A percentile compares a stretch with the other conserved stretches of the same genome.
Conservation (phyloP, 345 rosid genomes). For the Clausena lansium region DNA sequence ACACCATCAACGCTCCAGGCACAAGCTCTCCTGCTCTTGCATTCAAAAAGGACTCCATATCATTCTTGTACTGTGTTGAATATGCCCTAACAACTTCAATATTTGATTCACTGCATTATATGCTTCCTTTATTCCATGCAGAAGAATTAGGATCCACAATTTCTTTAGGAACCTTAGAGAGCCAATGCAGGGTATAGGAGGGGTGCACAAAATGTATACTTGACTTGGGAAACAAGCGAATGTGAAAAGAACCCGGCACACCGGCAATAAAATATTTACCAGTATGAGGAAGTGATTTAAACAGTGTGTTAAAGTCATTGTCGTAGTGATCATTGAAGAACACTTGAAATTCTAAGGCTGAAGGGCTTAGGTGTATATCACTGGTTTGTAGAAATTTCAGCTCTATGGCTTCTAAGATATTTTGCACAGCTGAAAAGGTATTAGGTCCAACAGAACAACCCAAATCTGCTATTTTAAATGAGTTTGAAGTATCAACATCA, state of each 20-base stretch:
- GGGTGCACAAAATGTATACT: slow-evolving; percentile 21
- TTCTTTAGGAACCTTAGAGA: not conserved
- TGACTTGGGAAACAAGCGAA: slow-evolving; percentile 25
- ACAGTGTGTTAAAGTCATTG: slow-evolving; percentile 43
- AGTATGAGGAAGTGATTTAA: slow-evolving; percentile 21
- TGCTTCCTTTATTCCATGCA: slow-evolving; percentile 18
- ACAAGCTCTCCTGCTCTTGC: slow-evolving; percentile 28
- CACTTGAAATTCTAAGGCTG: slow-evolving; percentile 25
- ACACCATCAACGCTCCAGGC: slow-evolving; percentile 20
- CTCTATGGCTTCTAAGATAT: slow-evolving; percentile 25
- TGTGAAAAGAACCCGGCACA: slow-evolving; percentile 35
- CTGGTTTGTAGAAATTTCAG: not conserved
- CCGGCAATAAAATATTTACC: slow-evolving; percentile 22
- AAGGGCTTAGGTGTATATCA: not conserved
- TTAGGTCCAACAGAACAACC: slow-evolving; percentile 38
- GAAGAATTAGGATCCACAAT: not conserved
- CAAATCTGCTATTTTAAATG: slow-evolving; percentile 27
- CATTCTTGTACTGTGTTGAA: slow-evolving; percentile 16
- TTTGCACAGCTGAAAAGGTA: slow-evolving; percentile 26
- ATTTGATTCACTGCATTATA: not conserved
- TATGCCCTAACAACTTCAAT: slow-evolving; percentile 18
- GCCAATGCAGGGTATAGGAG: not conserved
- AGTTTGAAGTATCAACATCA: not conserved
- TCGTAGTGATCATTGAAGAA: slow-evolving; percentile 35
- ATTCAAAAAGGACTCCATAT: slow-evolving; percentile 16